phyloP scores from a whole-genome alignment of 108 stramenopile genomes.

The Fistulifera pelliculosa region DNA sequence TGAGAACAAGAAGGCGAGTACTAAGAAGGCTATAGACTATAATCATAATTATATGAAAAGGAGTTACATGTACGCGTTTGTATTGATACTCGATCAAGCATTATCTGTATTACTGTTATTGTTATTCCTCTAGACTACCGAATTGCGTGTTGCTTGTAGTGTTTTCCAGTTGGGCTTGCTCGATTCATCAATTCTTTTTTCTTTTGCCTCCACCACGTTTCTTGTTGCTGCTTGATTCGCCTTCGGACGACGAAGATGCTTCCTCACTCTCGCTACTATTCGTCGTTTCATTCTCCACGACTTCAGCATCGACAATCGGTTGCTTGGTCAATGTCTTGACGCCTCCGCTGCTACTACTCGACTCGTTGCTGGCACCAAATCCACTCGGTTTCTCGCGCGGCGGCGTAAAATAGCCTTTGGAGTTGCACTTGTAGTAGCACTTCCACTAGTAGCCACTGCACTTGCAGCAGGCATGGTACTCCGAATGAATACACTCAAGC shows the following conservation, averaged over 20 bases:
- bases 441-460: conserved; percentile 12
- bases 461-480: conserved; percentile 34
- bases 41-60: too few species aligned
- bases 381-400: conserved; percentile 75
- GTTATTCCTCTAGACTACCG: too few species aligned
- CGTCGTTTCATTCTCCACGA: neutral
- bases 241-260: neutral
- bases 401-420: conserved; percentile 60
- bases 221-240: neutral
- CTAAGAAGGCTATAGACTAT: neutral
- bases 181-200: neutral
- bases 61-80: too few species aligned
- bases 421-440: conserved; percentile 12
- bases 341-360: conserved; percentile 39
- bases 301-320: neutral
- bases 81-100: too few species aligned
- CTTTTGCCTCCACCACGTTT: neutral
- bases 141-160: too few species aligned
- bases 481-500: conserved; percentile 65
- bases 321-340: conserved; percentile 6
- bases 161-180: neutral
- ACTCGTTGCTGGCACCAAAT: conserved; percentile 39
- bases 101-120: too few species aligned
- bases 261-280: neutral
- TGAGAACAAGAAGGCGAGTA: neutral